A percentile compares a stretch with the other conserved stretches of the same genome.
Conservation (phyloP, 2,329 filamentous ascomycete genomes). For the Colletotrichum scovillei region DNA sequence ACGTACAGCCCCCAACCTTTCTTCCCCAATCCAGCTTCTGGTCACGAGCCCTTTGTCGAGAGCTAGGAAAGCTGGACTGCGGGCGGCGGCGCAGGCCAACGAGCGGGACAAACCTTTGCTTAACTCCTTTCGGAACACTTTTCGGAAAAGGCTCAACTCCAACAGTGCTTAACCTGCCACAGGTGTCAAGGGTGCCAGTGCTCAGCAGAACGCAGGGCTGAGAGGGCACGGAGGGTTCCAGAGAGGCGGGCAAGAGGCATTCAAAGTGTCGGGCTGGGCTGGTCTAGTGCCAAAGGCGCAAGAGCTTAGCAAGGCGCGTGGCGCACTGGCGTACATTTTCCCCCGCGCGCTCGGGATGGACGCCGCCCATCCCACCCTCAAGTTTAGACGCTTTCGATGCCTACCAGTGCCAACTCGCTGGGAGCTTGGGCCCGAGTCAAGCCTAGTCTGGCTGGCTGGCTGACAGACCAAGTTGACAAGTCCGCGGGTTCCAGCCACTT, state of each 20-base stretch:
- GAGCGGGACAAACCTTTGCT: neutral
- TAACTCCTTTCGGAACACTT: neutral
- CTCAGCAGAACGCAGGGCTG: slow-evolving; percentile 3
- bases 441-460: neutral
- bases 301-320: neutral
- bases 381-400: no score
- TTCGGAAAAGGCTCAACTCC: neutral
- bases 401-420: no score
- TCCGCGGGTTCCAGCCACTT: neutral
- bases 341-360: neutral
- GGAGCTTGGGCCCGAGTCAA: neutral
- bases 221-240: no score
- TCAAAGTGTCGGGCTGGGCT: slow-evolving; percentile 3
- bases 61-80: neutral
- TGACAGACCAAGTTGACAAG: neutral
- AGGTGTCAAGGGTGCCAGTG: no score
- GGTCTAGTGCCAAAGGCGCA: slow-evolving; percentile 1
- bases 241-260: no score
- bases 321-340: neutral
- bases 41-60: neutral
- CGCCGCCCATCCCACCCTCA: neutral
- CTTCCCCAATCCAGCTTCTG: neutral
- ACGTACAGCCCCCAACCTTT: neutral
- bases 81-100: neutral
- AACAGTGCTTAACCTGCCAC: neutral